phyloP scores from a whole-genome alignment of 2,329 filamentous ascomycete species.

The Nigrospora sphaerica region DNA sequence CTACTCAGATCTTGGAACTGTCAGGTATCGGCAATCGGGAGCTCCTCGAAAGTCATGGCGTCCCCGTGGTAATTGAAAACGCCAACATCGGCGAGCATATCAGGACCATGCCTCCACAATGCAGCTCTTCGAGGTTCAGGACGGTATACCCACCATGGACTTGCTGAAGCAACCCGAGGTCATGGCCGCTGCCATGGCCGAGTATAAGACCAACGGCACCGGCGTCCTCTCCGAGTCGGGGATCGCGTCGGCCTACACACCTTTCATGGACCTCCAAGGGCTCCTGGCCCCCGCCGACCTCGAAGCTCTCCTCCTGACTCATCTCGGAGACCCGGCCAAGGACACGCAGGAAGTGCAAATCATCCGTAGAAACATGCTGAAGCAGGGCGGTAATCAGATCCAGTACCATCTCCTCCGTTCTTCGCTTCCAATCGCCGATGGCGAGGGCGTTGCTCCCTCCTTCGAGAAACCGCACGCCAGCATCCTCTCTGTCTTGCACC shows the following conservation, averaged over 20 bases:
- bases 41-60: conserved; percentile 30
- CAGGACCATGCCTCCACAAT: conserved; percentile 34
- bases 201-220: conserved; percentile 25
- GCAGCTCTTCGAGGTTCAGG: conserved; percentile 31
- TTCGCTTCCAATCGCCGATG: conserved; percentile 17
- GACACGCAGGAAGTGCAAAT: conserved; percentile 12
- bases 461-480: conserved; percentile 43
- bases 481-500: conserved; percentile 50
- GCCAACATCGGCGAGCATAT: conserved; percentile 37
- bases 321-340: conserved; percentile 8
- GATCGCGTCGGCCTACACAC: conserved; percentile 28
- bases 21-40: conserved; percentile 29
- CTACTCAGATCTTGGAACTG: conserved; percentile 24
- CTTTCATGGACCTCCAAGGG: conserved; percentile 20
- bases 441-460: conserved; percentile 16
- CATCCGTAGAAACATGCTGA: conserved; percentile 17
- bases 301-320: conserved; percentile 15
- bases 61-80: conserved; percentile 31
- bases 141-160: conserved; percentile 28
- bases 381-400: conserved; percentile 11
- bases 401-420: not conserved
- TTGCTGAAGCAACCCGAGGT: conserved; percentile 24
- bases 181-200: conserved; percentile 20
- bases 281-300: conserved; percentile 14
- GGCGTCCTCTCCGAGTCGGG: conserved; percentile 30